Evolutionary conservation across 1,284 basidiomycete genomes (phyloP), one percentile per base, ranked within the genome.

Genomic region (Xanthoconium separans): DNA sequence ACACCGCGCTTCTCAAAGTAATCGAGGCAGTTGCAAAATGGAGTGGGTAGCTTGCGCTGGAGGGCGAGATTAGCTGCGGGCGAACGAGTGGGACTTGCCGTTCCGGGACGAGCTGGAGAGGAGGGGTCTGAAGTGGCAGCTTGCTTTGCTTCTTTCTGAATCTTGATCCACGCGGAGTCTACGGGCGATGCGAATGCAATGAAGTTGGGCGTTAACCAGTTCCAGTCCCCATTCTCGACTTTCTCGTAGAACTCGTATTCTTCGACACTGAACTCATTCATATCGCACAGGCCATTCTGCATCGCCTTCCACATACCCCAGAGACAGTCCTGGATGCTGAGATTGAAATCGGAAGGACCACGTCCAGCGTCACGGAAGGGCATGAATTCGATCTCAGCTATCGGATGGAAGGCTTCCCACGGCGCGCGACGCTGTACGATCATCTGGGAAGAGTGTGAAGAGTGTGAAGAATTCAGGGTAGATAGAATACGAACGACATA

Each of bases 181-280:
- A 93, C 83, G 0, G 96, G 97, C 0, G 92, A 95, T 2, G 97
- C 97, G 65, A 99, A 98, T 10, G 97, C 95, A 61, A 99, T 91
- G 70, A 95, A 96, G 58, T 87, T 82, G 41, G 93, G 91, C 2
- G 90, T 91, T 71, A 98, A 81, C 91, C 92, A 93, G 69, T 99
- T 99, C 87, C 96, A 95, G 71, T 99, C 97, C 6, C 97, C 97
- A 66, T 97, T 95, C 75, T 93, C 89, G 33, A 95, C 93, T 68
- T 93, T 94, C 72, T 97, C 96, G 68, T 95, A 98, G 69, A 82
- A 88, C 70, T 96, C 93, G 67, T 96, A 96, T 60, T 95, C 92
- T 60, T 92, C 89, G 45, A 91, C 84, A 61, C 80, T 86, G 72
- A 99, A 99, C 56, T 92, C 86, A 62, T 91, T 91, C 77, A 99